phyloP scores from a whole-genome alignment of 257 asterid species.

The Scutellaria galericulata region DNA sequence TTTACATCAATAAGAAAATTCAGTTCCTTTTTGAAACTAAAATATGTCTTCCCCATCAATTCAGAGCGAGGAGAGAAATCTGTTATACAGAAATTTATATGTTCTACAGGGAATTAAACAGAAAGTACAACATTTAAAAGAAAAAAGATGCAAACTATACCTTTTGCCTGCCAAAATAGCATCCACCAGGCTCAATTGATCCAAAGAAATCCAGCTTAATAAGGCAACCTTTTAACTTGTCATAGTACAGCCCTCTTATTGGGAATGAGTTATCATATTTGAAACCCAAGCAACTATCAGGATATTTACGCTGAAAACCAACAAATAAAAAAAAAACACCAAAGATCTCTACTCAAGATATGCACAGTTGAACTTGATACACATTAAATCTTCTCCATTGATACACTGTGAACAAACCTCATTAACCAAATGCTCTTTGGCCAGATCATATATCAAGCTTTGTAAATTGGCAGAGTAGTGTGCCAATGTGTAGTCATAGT shows the following conservation, averaged over 20 bases:
- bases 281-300: conserved; percentile 78
- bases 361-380: conserved; percentile 11
- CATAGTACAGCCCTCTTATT: conserved; percentile 90
- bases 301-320: conserved; percentile 81
- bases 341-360: neutral
- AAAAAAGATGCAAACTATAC: conserved; percentile 41
- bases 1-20: neutral
- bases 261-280: conserved; percentile 90
- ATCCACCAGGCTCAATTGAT: conserved; percentile 94
- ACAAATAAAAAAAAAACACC: conserved; percentile 15
- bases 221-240: conserved; percentile 91
- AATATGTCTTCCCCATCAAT: conserved; percentile 3
- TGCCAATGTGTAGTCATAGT: conserved; percentile 96
- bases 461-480: conserved; percentile 90
- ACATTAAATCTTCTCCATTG: neutral
- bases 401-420: conserved; percentile 72
- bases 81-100: conserved; percentile 1
- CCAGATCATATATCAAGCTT: conserved; percentile 85
- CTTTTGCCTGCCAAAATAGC: conserved; percentile 96
- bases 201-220: conserved; percentile 97
- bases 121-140: conserved; percentile 23
- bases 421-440: conserved; percentile 84
- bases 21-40: conserved; percentile 8
- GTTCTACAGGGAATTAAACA: conserved; percentile 3
- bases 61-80: neutral